A percentile compares a stretch with the other conserved stretches of the same genome.
phyloP scores from a whole-genome alignment of 2,329 filamentous ascomycete genomes.

The Shiraia sp. region DNA sequence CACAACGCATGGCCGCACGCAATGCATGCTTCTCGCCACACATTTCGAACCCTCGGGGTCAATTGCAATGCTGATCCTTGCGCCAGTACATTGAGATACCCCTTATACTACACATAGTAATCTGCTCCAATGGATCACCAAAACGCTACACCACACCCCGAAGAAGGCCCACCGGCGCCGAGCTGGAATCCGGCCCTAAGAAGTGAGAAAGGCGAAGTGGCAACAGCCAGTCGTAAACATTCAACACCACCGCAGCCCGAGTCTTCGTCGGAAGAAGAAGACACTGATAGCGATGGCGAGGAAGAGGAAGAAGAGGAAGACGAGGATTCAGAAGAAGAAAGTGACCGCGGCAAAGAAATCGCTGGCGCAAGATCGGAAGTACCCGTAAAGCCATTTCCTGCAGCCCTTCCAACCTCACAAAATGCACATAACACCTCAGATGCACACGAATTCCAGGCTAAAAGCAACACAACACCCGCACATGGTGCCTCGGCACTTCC shows the following conservation, averaged over 20 bases:
- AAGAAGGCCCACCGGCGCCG: slow-evolving; percentile 16
- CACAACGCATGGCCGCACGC: no score
- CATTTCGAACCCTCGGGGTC: no score
- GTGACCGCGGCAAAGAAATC: no score
- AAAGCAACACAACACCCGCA: no score
- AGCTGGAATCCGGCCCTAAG: slow-evolving; percentile 62
- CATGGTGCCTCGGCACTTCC: neutral
- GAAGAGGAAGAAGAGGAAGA: slow-evolving; percentile 9
- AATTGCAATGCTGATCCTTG: no score
- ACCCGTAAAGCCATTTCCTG: no score
- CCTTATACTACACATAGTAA: neutral
- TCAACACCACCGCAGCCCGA: slow-evolving; percentile 17
- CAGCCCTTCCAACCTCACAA: no score
- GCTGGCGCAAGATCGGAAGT: no score
- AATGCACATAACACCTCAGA: neutral
- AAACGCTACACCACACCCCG: no score
- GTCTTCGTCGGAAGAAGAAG: slow-evolving; percentile 16
- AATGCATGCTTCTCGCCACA: no score
- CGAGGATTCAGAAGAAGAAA: neutral
- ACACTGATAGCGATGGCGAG: slow-evolving; percentile 10
- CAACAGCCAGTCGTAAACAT: slow-evolving; percentile 11
- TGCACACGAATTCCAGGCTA: no score
- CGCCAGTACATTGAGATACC: neutral
- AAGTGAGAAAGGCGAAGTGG: slow-evolving; percentile 42
- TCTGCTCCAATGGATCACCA: no score